Conservation (phyloP, 805 yeast species). For the Yamadazyma tumulicola region DNA sequence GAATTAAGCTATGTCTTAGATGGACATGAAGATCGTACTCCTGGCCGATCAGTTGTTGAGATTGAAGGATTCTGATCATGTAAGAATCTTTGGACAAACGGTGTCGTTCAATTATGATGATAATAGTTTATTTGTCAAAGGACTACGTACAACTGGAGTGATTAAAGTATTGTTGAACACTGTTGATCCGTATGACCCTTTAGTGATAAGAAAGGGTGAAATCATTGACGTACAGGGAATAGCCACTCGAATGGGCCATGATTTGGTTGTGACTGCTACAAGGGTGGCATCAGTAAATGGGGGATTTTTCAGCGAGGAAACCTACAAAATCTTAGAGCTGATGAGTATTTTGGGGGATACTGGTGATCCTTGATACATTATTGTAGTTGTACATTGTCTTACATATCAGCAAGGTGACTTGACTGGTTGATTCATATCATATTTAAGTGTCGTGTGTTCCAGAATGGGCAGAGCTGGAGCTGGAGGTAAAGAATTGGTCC, state of each 20-base stretch:
- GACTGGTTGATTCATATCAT: too few species aligned
- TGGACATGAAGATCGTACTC: slow-evolving; percentile 5
- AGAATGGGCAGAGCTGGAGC: slow-evolving; percentile 1
- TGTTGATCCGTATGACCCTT: slow-evolving; percentile 2
- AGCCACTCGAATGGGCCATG: background rate
- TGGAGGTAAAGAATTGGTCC: slow-evolving; percentile 55
- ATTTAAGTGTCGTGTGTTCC: too few species aligned
- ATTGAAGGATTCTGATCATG: background rate
- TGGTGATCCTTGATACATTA: too few species aligned
- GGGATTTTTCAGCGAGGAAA: slow-evolving; percentile 1
- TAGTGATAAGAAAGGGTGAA: slow-evolving; percentile 5
- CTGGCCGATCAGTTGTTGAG: background rate
- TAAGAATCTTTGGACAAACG: slow-evolving; percentile 4
- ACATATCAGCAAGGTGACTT: too few species aligned
- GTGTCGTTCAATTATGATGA: slow-evolving; percentile 2
- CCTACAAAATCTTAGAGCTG: background rate
- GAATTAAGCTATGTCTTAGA: too few species aligned
- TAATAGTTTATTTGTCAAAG: slow-evolving; percentile 2
- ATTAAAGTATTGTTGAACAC: slow-evolving; percentile 1
- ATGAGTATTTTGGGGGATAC: background rate
- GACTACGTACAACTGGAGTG: background rate
- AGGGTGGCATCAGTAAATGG: slow-evolving; percentile 1
- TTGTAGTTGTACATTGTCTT: too few species aligned
- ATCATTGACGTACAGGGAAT: slow-evolving; percentile 5
- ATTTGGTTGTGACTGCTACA: background rate